These are phyloP conservation scores for Podospora australis DNA, from an alignment of 495 filamentous ascomycete species.

Conservation along the genomic window DNA sequence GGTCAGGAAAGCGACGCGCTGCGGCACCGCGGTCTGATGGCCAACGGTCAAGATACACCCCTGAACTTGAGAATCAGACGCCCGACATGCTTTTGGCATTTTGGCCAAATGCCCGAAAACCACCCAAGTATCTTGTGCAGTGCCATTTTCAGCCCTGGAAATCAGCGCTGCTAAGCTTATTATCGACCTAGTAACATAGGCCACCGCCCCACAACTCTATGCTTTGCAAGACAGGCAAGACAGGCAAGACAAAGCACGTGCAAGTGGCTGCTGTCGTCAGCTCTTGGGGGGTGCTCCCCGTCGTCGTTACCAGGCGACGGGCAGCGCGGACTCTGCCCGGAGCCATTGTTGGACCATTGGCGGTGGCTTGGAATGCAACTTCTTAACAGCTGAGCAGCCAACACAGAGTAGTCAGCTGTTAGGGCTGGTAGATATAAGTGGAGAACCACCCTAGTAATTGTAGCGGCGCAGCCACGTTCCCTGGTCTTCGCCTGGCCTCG, in stretches of 20 bases:
- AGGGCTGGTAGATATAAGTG: not conserved
- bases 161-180: not conserved
- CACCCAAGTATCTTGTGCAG: not conserved
- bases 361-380: not conserved
- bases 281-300: not conserved
- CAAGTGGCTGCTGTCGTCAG: not conserved
- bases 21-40: no score
- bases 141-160: not conserved
- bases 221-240: no score
- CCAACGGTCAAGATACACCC: no score
- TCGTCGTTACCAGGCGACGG: no score
- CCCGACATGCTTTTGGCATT: no score
- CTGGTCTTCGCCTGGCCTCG: constrained; percentile 18
- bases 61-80: no score
- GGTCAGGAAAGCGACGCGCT: no score
- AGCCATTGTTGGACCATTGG: not conserved
- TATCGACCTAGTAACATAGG: not conserved
- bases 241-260: not conserved
- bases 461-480: constrained; percentile 18
- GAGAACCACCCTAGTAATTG: constrained; percentile 2
- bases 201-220: no score
- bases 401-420: not conserved
- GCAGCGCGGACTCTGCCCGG: not conserved
- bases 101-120: no score
- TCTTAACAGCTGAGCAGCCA: not conserved